Evolutionary conservation across 768 basidiomycete genomes (phyloP), one percentile per base, ranked within the genome.

Genomic region (Russula earlei): DNA sequence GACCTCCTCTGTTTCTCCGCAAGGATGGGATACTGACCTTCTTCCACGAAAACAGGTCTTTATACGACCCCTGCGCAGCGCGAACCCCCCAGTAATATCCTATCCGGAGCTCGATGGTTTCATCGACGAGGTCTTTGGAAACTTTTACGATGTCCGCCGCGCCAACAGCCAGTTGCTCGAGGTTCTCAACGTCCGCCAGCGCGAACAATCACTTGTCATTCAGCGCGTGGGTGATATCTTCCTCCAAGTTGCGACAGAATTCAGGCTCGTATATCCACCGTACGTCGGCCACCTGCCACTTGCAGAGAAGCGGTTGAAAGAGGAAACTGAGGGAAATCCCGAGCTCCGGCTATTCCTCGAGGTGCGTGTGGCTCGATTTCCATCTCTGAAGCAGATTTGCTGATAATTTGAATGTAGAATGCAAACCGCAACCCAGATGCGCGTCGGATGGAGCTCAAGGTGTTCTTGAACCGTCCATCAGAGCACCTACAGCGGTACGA

Each of bases 41-140:
- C 3, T 11, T 11, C 31, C 0, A 31, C n/a, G 7, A 36, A 50
- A 62, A 62, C 27, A 76, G 74, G 56, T 84, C 47, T 83, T 84
- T 66, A 76, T 85, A 47, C 71, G 75, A 61, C 82, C 66, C 67
- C 75, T 67, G 55, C 82, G 67, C 66, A 77, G 52, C 67, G 80
- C 76, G 60, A 72, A 70, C 15, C 83, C 85, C 71, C 60, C 75
- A 0, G 73, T 85, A 55, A 79, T 85, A 62, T 71, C 76, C 5
- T 69, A 75, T 4, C 65, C 76, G 24, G 74, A 80, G 31, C 69
- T 95, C 7, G 85, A 89, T 31, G 81, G 85, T 33, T 95, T 97
- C 68, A 84, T 96, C 48, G 87, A 90, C 42, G 85, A 90, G 33
- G 85, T 94, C 4, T 94, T 98, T 60, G 83, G 87, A 48, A 96